Base-by-base conservation (phyloP, 805 yeast genomes). In the Wickerhamiella lipophila region DNA sequence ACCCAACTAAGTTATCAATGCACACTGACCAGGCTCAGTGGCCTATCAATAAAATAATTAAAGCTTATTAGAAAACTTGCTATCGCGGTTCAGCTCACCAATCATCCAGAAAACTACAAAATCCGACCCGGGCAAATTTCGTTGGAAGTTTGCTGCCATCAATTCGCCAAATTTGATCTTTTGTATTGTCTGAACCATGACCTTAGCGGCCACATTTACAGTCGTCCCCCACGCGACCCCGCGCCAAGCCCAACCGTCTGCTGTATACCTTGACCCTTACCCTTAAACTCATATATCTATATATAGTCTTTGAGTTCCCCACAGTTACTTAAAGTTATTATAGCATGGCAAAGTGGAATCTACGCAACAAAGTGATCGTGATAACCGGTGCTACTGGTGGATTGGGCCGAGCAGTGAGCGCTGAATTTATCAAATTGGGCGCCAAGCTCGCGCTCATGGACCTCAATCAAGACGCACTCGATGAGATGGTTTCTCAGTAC, bases 381-480 rank as follows among this genome's bases (percentile, higher is more conserved):
- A 42, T 49, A 19, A 49, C 50, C 23, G 50, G 50, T 25, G 50
- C 47, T 13, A 43, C 50, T 8, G 50, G 50, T 6, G 50, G 47
- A 8, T 42, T 49, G 4, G 50, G 50, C 13, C 29, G 35, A 6
- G 36, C 25, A 13, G 29, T 49, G 9, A 42, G 44, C 15, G 32
- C 11, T 9, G 38, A 16, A 18, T 29, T 49, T 22, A 18, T 13
- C 18, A 35, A 13, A 12, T 16, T 26, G 32, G 47, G 47, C 13
- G 38, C 40, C 34, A 49, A 49, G 34, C 40, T 49, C 11, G 50
- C 42, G n/a, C 44, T 49, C 11, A 18, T 49, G 23, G 50, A 43
- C 23, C 44, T 44, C 21, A 19, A 49, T 30, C 18, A 49, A 35
- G 40, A 18, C 8, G 19, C 22, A 2, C 23, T 43, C 16, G 30